Conservation (phyloP, 176 grass and related monocot species). For the Bothriochloa decipiens region DNA sequence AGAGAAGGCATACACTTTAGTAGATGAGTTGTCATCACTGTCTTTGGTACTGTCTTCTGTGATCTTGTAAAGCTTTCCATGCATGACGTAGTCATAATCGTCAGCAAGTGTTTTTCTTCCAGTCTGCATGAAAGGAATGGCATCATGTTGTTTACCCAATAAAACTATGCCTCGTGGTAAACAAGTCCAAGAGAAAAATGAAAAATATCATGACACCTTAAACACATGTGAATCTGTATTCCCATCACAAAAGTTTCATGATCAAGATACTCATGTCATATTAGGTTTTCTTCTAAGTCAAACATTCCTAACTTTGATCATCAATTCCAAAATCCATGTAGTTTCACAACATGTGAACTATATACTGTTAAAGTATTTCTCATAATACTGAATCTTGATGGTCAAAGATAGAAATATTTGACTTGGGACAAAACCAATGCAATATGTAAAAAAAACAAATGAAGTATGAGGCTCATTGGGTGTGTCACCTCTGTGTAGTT, state of each 20-base stretch:
- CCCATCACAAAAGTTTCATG: not conserved
- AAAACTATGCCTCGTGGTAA: not conserved
- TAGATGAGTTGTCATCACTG: conserved; percentile 27
- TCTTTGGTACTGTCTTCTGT: conserved; percentile 59
- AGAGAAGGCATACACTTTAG: conserved; percentile 66
- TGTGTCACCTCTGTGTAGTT: conserved; percentile 57
- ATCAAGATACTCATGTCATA: not conserved
- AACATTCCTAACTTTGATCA: not conserved
- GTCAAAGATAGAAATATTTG: not conserved
- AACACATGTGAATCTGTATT: not conserved
- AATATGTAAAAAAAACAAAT: not conserved
- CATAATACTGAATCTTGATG: not conserved
- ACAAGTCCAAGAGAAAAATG: not conserved
- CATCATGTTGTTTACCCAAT: not conserved
- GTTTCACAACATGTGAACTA: not conserved
- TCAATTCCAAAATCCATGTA: not conserved
- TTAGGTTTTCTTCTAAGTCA: not conserved
- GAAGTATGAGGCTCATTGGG: not conserved
- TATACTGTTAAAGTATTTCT: not conserved
- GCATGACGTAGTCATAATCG: conserved; percentile 84
- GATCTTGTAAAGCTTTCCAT: conserved; percentile 91
- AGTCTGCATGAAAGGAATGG: conserved; percentile 40
- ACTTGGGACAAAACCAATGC: not conserved
- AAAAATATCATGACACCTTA: not conserved
- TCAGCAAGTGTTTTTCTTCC: conserved; percentile 61